These are phyloP conservation scores for Termitomyces sp. DNA, from an alignment of 768 basidiomycete genomes.

Conservation along the genomic window DNA sequence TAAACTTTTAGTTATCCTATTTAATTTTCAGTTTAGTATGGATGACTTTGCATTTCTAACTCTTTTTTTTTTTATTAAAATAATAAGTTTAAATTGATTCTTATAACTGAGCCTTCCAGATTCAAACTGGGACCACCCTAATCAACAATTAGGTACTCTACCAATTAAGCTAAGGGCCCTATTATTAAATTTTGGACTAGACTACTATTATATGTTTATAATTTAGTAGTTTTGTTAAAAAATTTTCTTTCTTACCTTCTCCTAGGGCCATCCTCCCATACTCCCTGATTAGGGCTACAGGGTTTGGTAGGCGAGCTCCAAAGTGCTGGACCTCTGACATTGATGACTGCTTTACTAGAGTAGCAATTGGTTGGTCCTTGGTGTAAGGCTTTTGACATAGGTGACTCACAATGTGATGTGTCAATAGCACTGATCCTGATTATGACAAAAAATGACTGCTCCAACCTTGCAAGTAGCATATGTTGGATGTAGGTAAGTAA, in stretches of 20 bases:
- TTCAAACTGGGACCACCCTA: conserved; percentile 5
- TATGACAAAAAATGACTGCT: too few relatives aligned
- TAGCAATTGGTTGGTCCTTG: too few relatives aligned
- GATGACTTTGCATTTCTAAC: conserved; percentile 5
- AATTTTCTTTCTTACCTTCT: not conserved
- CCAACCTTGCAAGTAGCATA: too few relatives aligned
- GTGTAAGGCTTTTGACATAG: too few relatives aligned
- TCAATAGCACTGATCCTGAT: too few relatives aligned
- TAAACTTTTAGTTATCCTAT: not conserved
- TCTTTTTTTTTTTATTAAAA: too few relatives aligned
- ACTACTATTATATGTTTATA: not conserved
- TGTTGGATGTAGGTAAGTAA: too few relatives aligned
- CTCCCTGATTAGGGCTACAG: not conserved
- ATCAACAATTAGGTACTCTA: conserved; percentile 6
- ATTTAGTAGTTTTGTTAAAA: not conserved
- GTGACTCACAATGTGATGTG: too few relatives aligned
- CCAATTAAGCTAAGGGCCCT: conserved; percentile 8
- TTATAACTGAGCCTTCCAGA: conserved; percentile 6
- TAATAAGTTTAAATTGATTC: not conserved
- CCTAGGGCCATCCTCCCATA: too few relatives aligned
- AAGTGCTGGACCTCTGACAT: too few relatives aligned
- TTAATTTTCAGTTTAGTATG: conserved; percentile 1
- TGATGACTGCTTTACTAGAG: too few relatives aligned
- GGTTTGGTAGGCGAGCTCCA: too few relatives aligned
- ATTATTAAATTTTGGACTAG: not conserved